Conservation (phyloP, 805 yeast genomes). For the Teunomyces lycoperdinae region DNA sequence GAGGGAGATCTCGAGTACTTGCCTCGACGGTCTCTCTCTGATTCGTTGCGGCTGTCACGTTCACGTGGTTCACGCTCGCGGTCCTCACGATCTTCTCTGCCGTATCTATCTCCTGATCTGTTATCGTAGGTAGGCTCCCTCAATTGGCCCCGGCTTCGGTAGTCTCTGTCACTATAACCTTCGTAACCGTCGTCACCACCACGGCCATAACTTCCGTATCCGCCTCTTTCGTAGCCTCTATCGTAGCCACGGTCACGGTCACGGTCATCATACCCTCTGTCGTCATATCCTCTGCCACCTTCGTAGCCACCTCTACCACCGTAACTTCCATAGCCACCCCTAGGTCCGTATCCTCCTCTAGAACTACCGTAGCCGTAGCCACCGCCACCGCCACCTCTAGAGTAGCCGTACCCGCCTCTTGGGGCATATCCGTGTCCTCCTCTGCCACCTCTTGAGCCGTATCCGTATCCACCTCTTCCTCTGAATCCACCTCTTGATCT, state of each 20-base stretch:
- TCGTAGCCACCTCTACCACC: constrained; percentile 19
- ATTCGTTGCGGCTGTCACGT: neutral
- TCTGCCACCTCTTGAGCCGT: constrained; percentile 15
- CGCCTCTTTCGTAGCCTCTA: constrained; percentile 8
- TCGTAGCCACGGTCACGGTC: constrained; percentile 20
- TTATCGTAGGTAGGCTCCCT: constrained; percentile 16
- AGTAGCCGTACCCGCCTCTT: constrained; percentile 26
- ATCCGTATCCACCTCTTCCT: constrained; percentile 18
- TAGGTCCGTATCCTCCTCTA: constrained; percentile 5
- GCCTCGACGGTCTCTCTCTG: constrained; percentile 19
- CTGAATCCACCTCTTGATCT: constrained; percentile 30
- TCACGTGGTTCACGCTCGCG: constrained; percentile 10
- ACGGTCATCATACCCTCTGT: constrained; percentile 11
- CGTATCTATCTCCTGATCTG: constrained; percentile 11
- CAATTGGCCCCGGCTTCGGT: constrained; percentile 16
- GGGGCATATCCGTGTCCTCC: constrained; percentile 13
- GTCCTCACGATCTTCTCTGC: constrained; percentile 6
- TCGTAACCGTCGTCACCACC: constrained; percentile 17
- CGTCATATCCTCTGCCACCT: constrained; percentile 13
- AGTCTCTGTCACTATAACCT: constrained; percentile 10
- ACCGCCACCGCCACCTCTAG: constrained; percentile 22
- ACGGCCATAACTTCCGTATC: constrained; percentile 15
- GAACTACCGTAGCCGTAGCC: constrained; percentile 14
- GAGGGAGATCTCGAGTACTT: constrained; percentile 40
- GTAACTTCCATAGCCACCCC: constrained; percentile 15